phyloP scores from a whole-genome alignment of 352 stramenopile genomes.

The Globisporangium emineosum region DNA sequence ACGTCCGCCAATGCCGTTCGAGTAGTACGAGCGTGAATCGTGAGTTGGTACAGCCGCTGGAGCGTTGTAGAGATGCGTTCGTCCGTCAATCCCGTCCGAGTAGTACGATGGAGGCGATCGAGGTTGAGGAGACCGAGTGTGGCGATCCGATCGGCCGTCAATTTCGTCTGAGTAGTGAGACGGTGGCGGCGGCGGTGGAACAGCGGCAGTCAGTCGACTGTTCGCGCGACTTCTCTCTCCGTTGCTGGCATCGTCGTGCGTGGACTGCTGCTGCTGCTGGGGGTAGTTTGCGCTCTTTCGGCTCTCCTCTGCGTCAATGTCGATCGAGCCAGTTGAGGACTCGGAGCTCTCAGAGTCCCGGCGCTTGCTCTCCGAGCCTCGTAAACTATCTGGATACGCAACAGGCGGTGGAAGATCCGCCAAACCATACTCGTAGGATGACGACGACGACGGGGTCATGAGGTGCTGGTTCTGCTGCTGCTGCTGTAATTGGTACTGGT shows the following conservation, averaged over 20 bases:
- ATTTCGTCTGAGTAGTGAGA: conserved; percentile 13
- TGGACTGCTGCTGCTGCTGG: background rate
- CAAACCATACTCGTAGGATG: conserved; percentile 25
- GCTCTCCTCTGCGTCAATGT: conserved; percentile 51
- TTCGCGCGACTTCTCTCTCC: conserved; percentile 6
- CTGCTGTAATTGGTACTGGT: conserved; percentile 17
- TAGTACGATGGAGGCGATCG: background rate
- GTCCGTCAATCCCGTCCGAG: background rate
- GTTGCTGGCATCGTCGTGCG: background rate
- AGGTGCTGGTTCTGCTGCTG: conserved; percentile 16
- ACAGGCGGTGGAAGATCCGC: background rate
- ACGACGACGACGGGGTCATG: conserved; percentile 22
- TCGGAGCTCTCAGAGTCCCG: conserved; percentile 54
- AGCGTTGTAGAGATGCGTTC: conserved; percentile 1
- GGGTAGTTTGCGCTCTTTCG: conserved; percentile 7
- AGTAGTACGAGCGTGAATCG: background rate
- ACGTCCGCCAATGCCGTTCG: conserved; percentile 1
- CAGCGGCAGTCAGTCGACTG: conserved; percentile 21
- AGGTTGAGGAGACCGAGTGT: background rate
- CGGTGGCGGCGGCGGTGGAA: conserved; percentile 1
- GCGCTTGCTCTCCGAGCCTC: conserved; percentile 18
- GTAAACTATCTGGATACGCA: conserved; percentile 8
- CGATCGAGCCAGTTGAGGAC: conserved; percentile 65
- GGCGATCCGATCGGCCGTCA: background rate
- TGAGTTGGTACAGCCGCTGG: background rate